Evolutionary conservation across 768 basidiomycete species (phyloP), one percentile per base, ranked within the genome.

Genomic region (Strobilomyces dryophilus): DNA sequence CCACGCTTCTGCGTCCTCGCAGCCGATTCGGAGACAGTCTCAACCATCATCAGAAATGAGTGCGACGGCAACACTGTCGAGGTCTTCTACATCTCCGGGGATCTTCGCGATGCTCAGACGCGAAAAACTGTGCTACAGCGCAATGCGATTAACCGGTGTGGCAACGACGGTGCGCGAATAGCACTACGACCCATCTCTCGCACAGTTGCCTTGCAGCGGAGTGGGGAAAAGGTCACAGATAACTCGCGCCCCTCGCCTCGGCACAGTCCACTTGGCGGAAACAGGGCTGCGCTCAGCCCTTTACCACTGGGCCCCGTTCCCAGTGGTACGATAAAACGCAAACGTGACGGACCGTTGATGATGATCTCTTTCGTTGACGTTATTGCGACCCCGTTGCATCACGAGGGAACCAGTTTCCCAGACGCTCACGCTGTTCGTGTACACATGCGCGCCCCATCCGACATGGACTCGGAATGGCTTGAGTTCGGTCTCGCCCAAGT

Each of bases 1-100:
- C 89, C 89, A 4, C 76, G 78, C 14, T 88, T 92, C 61, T 82
- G 79, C 17, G 79, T 90, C 15, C 76, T 88, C 15, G 79, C 84
- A 10, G 80, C 85, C 3, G 84, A 91, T 60, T 70, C 73, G 8
- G 86, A 91, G 65, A 73, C 74, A 12, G 77, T 79, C 11, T 73
- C 80, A 2, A 80, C 77, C 34, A 69, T 77, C n/a, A 73, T 89
- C 53, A 77, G 78, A 39, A 87, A 87, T 61, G 83, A 83, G 53
- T 69, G 78, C 3, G 76, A 81, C 26, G 70, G 68, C 20, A 68
- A 72, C 20, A 76, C 71, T 18, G 71, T 91, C 8, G 85, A 88
- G 57, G 79, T 90, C 5, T 85, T 79, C 59, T 77, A 81, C 56
- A 74, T 81, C 9, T 74, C 75, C 8, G 83, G 82, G 3, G 79